A percentile compares a stretch with the other conserved stretches of the same genome.
These are phyloP conservation scores for Psophocarpus tetragonolobus DNA, from an alignment of 306 rosid genomes.

Conservation along the genomic window DNA sequence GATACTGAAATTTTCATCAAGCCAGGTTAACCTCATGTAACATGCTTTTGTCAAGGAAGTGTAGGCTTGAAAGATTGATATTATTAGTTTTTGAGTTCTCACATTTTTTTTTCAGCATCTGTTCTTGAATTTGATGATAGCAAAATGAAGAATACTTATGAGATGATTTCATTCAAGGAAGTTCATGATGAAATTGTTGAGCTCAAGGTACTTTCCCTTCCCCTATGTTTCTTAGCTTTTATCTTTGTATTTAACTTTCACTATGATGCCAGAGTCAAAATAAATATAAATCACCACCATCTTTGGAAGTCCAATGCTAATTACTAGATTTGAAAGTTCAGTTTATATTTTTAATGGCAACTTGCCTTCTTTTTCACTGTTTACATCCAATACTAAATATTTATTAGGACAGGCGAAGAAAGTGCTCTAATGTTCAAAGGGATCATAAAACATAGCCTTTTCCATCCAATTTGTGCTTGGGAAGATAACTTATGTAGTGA, in stretches of 20 bases:
- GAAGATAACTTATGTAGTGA: constrained; percentile 11
- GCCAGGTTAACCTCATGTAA: neutral
- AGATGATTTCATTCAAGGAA: constrained; percentile 68
- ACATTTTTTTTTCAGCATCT: constrained; percentile 57
- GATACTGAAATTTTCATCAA: constrained; percentile 12
- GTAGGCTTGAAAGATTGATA: constrained; percentile 20
- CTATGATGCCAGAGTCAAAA: constrained; percentile 13
- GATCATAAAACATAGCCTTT: constrained; percentile 8
- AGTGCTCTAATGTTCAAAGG: neutral
- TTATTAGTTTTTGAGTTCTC: constrained; percentile 30
- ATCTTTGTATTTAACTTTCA: constrained; percentile 3
- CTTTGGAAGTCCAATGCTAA: constrained; percentile 3
- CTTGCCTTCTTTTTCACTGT: constrained; percentile 9
- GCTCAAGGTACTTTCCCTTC: constrained; percentile 61
- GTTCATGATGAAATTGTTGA: constrained; percentile 56
- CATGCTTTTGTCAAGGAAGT: neutral
- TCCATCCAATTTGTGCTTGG: neutral
- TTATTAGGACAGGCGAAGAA: neutral
- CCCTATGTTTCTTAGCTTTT: constrained; percentile 12
- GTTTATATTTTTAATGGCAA: neutral
- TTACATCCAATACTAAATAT: constrained; percentile 2
- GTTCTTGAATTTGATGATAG: constrained; percentile 71
- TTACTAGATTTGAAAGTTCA: constrained; percentile 15
- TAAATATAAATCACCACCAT: constrained; percentile 2
- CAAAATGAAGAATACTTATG: constrained; percentile 54